These are phyloP conservation scores for Myriosclerotinia curreyana DNA, from an alignment of 2,329 filamentous ascomycete species.

Conservation along the genomic window DNA sequence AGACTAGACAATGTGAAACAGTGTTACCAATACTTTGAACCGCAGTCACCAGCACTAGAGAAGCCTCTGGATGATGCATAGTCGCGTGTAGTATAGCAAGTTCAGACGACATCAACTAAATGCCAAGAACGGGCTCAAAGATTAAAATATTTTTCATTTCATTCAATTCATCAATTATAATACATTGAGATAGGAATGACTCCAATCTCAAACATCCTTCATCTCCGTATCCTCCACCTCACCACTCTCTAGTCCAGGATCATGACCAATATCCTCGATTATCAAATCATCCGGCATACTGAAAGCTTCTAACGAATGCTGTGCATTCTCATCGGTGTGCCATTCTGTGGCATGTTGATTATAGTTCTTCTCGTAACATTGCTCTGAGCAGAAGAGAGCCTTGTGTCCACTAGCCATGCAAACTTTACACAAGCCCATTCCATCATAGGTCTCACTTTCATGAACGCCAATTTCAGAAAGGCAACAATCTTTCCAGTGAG, in stretches of 20 bases:
- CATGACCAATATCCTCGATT: conserved; percentile 4
- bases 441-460: not conserved
- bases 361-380: conserved; percentile 13
- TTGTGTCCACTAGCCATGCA: conserved; percentile 13
- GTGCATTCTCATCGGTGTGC: conserved; percentile 15
- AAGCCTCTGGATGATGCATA: not conserved
- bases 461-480: not conserved
- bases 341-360: conserved; percentile 12
- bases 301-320: conserved; percentile 3
- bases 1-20: not conserved
- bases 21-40: not conserved
- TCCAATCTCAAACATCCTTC: not conserved
- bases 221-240: conserved; percentile 14
- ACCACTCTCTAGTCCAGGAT: conserved; percentile 11
- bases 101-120: not conserved
- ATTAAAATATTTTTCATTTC: not conserved
- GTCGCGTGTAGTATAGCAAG: too few relatives aligned
- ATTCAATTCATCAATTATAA: not conserved
- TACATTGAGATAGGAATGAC: not conserved
- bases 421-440: conserved; percentile 13
- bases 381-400: conserved; percentile 12
- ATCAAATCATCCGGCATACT: conserved; percentile 2
- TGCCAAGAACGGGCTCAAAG: not conserved
- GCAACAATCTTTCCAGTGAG: conserved; percentile 14
- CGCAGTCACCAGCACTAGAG: not conserved